These are phyloP conservation scores for Fagus sylvatica DNA, from an alignment of 306 rosid genomes.

Conservation along the genomic window DNA sequence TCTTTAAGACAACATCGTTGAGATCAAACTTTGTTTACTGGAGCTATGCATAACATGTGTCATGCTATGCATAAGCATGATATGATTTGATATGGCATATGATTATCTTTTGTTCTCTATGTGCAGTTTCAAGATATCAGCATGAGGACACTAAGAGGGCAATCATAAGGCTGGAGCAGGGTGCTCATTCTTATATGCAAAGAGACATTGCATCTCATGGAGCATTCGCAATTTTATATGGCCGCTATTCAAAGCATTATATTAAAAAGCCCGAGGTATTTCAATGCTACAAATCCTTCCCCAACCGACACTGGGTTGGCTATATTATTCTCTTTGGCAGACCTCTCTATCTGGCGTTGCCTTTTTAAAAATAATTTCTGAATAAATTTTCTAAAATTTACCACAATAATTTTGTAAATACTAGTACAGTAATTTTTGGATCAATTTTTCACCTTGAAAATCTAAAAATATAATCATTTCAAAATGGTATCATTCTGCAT, in stretches of 20 bases:
- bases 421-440: not conserved
- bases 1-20: not conserved
- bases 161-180: slow-evolving; percentile 84
- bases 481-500: not conserved
- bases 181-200: slow-evolving; percentile 64
- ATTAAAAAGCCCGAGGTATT: slow-evolving; percentile 89
- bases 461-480: not conserved
- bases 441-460: not conserved
- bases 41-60: not conserved
- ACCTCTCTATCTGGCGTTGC: slow-evolving; percentile 4
- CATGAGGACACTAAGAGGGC: slow-evolving; percentile 65
- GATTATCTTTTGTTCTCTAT: slow-evolving; percentile 23
- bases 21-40: not conserved
- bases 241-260: slow-evolving; percentile 73
- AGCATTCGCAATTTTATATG: slow-evolving; percentile 83
- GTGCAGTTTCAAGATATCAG: slow-evolving; percentile 69
- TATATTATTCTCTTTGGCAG: not conserved
- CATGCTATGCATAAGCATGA: slow-evolving; percentile 9
- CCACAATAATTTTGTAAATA: not conserved
- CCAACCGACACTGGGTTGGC: slow-evolving; percentile 5
- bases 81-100: slow-evolving; percentile 4
- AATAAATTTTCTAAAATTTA: not conserved
- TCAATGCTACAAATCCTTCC: slow-evolving; percentile 8
- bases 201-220: slow-evolving; percentile 83
- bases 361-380: not conserved